Evolutionary conservation across 352 stramenopile genomes (phyloP).

Genomic region (Pythium sukuiense): DNA sequence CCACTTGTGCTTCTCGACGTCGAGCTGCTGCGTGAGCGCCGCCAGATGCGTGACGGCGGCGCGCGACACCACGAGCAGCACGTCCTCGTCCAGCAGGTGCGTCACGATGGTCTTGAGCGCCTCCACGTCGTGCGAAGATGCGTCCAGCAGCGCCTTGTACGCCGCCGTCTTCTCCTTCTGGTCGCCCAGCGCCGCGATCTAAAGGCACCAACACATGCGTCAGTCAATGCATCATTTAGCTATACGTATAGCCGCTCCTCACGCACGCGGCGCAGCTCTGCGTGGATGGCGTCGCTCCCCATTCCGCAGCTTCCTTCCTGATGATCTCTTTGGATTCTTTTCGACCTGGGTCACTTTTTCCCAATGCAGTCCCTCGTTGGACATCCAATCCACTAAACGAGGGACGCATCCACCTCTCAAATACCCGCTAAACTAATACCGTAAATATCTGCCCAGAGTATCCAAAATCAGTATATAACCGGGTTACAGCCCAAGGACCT

Average conservation of each 20-base stretch:
- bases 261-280: slow-evolving; percentile 55
- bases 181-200: slow-evolving; percentile 70
- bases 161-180: slow-evolving; percentile 74
- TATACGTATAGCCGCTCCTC: background rate
- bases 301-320: background rate
- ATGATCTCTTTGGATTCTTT: slow-evolving; percentile 22
- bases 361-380: background rate
- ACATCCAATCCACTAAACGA: background rate
- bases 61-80: slow-evolving; percentile 75
- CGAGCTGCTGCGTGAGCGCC: slow-evolving; percentile 46
- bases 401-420: background rate
- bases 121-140: slow-evolving; percentile 39
- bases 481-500: slow-evolving; percentile 28
- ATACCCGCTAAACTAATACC: background rate
- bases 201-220: background rate
- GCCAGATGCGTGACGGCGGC: slow-evolving; percentile 75
- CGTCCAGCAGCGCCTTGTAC: slow-evolving; percentile 75
- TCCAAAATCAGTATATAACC: slow-evolving; percentile 6
- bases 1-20: slow-evolving; percentile 66
- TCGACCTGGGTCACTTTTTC: slow-evolving; percentile 19
- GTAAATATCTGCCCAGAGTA: background rate
- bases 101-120: slow-evolving; percentile 63
- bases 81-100: slow-evolving; percentile 76
- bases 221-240: too few species aligned
- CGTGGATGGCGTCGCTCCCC: slow-evolving; percentile 30